Evolutionary conservation across 179 eudicot species (phyloP), one percentile per base, ranked within the genome.

Genomic region (Heliamphora pulchella): DNA sequence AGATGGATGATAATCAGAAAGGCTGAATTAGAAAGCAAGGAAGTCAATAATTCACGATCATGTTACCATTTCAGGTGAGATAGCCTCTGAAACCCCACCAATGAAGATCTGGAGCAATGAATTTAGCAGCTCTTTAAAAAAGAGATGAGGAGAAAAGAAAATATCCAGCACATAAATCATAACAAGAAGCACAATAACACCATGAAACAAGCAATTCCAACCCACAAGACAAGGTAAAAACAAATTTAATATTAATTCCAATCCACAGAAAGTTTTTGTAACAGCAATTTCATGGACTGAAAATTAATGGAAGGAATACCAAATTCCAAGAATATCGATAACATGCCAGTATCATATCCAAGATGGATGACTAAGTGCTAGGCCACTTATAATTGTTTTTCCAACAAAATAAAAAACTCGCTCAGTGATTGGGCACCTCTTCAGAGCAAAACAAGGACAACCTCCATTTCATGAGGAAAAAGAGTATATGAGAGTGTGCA

Each of bases 11-110:
- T 62, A 62, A 53, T n/a, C 59, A 15, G 39, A 43, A 80, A 69
- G 17, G 22, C 59, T 74, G 22, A 72, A 78, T 51, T 3, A 10
- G 51, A 76, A 31, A 44, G 64, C 57, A 75, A 73, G 11, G 1
- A 63, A 74, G 5, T 55, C 62, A 61, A 41, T 18, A 59, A 62
- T 22, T 44, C 41, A 63, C 47, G 2, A 31, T 71, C 57, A 75
- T 59, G 75, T 88, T 91, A 96, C 99, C 99, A 91, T 94, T 78
- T 91, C 87, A 62, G 97, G 90, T 79, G 99, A 90, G 75, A 91
- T 82, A 80, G 81, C 87, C 77, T 88, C 90, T 46, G 97, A 87
- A 80, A 96, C 87, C 80, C 99, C 98, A 80, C 99, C 98, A 82
- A 96, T 83, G 80, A 94, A 96, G 78, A 96, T 91, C 99, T 96